Base-by-base conservation (phyloP, 1,139 yeast genomes). In the Debaryomycetaceae sp. region DNA sequence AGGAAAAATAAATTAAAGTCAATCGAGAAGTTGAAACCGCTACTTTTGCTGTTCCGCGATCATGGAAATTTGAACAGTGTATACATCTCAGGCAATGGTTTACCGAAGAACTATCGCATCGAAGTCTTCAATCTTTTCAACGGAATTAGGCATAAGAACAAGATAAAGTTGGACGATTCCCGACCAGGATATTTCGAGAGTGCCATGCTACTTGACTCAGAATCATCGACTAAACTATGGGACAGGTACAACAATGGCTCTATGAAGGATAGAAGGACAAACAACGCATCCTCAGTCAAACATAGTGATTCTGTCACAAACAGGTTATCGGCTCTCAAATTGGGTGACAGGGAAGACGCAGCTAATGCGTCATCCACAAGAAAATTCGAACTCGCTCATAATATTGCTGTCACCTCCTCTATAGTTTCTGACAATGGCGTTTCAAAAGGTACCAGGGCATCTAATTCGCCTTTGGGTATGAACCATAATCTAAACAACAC, bases 131-230 rank as follows among this genome's bases (percentile, higher is more conserved):
- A 81, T 56, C 56, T 75, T 47, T 60, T 72, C 48, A 78, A 81
- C 52, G 84, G 84, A 11, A 76, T 78, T 24, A 76, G 72, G 44
- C 75, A 71, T 47, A 66, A 68, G 36, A 80, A 77, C 47, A 59
- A 59, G 20, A 59, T 81, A 49, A 72, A 76, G 52, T 75, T 82
- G 41, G 87, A 82, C 56, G 87, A 83, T 45, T 78, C 84, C 7
- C 63, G 76, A 46, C 87, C 87, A 0, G 87, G 87, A 1, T 75
- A 82, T 48, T 78, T 82, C 58, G 87, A 82, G 60, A 72, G 79
- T 41, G 77, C 84, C 14, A 55, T 78, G 55, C 58, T 80, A 33
- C 62, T 79, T 44, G 85, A 80, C 52, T 66, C 74, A 3, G 80
- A 76, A 47, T 65, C 68, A 7, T 77, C 84, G 0, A 62, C 65